Percentiles rank a stretch among this genome's conserved stretches.
These are phyloP conservation scores for Huntiella bhutanensis DNA, from an alignment of 2,329 filamentous ascomycete genomes.

Conservation along the genomic window DNA sequence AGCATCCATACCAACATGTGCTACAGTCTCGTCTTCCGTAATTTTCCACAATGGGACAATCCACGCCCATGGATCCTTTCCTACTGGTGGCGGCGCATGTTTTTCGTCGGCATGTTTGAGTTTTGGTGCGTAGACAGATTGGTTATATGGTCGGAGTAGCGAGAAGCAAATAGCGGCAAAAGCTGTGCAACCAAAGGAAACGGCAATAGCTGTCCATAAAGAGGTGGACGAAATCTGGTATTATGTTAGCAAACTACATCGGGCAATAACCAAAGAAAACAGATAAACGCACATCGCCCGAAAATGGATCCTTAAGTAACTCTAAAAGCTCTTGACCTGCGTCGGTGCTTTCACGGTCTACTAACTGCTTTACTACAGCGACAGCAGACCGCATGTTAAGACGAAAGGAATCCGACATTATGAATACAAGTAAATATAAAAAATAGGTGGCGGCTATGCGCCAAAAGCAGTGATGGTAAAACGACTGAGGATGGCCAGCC, in stretches of 20 bases:
- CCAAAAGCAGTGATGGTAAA: too few relatives aligned
- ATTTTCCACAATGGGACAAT: slow-evolving; percentile 58
- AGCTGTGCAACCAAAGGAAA: slow-evolving; percentile 56
- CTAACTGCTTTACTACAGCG: slow-evolving; percentile 1
- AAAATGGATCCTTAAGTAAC: slow-evolving; percentile 32
- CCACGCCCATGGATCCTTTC: slow-evolving; percentile 80
- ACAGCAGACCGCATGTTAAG: not conserved
- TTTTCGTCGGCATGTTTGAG: slow-evolving; percentile 81
- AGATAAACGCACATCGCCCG: slow-evolving; percentile 22
- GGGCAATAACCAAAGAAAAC: not conserved
- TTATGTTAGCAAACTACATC: not conserved
- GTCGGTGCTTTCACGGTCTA: slow-evolving; percentile 14
- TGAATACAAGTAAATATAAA: not conserved
- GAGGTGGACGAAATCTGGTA: slow-evolving; percentile 25
- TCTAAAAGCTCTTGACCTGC: slow-evolving; percentile 27
- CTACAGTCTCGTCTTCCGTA: slow-evolving; percentile 56
- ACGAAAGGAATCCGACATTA: not conserved
- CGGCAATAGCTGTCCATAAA: slow-evolving; percentile 60
- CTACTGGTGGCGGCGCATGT: slow-evolving; percentile 71
- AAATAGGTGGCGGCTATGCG: too few relatives aligned
- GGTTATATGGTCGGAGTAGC: slow-evolving; percentile 75
- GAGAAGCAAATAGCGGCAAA: slow-evolving; percentile 69
- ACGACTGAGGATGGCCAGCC: too few relatives aligned
- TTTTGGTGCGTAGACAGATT: slow-evolving; percentile 83
- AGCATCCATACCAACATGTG: slow-evolving; percentile 79